Base-by-base conservation (phyloP, 148 eudicot genomes). In the Diospyros kaki region DNA sequence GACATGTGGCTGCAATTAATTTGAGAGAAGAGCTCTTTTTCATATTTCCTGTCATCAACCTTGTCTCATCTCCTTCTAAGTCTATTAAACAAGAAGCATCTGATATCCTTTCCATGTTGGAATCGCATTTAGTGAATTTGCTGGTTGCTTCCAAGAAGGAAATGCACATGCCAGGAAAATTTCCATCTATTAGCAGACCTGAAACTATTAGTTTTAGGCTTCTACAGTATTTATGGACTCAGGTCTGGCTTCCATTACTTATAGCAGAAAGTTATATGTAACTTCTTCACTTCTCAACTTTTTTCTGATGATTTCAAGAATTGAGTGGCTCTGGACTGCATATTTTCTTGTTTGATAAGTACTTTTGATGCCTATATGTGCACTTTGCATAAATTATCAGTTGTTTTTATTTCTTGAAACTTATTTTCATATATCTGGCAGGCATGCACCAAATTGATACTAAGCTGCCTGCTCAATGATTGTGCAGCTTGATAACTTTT, bases 1-100 rank as follows among this genome's bases (percentile, higher is more conserved):
- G 69, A 58, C 54, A 77, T 73, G 51, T 28, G 70, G 79, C 42
- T 71, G 63, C 82, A 74, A 40, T 75, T 65, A 72, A 72, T 73
- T 66, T 71, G 46, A 77, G 39, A 63, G 99, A 83, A 83, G 86
- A 82, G 83, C 85, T 86, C 54, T 69, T 90, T 56, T 84, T 91
- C 66, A 52, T 84, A 71, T 88, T 93, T 72, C 98, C 99, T 78
- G 73, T 83, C 76, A 85, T 96, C 83, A 86, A 83, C 73, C 88
- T 96, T 81, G 82, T 88, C 75, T 88, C 99, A 12, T 96, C 94
- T 71, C 94, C 98, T 77, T 92, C 94, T 70, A 87, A 69, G 70
- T 67, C 83, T 61, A 79, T 96, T 58, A 96, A 93, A 85, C 83
- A 84, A 86, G 93, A 87, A 4, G 94, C 94, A 61, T 77, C 84